These are phyloP conservation scores for Podila clonocystis DNA, from an alignment of 192 early-diverging fungal genomes.

Conservation along the genomic window DNA sequence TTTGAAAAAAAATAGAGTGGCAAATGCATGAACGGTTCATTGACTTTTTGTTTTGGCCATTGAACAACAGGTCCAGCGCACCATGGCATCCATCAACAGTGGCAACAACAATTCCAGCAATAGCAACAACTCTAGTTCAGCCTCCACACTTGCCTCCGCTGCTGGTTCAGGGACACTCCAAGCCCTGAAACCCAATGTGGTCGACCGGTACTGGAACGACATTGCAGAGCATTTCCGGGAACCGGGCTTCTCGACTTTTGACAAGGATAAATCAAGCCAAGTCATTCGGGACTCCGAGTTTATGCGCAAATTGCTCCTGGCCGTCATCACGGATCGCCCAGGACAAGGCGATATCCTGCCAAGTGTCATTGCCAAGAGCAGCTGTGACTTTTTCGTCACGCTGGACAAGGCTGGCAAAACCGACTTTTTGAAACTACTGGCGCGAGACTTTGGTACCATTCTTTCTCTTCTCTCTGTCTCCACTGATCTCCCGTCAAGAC, in stretches of 20 bases:
- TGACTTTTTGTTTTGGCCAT: background rate
- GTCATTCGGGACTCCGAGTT: conserved; percentile 45
- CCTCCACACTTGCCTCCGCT: background rate
- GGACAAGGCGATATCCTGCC: conserved; percentile 60
- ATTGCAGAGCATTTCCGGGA: conserved; percentile 55
- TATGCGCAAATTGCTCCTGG: conserved; percentile 48
- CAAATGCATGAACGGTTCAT: too few relatives aligned
- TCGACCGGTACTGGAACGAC: conserved; percentile 56
- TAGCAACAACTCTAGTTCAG: background rate
- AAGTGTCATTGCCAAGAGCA: conserved; percentile 61
- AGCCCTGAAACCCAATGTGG: conserved; percentile 26
- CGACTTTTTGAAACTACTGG: conserved; percentile 60
- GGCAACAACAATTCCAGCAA: conserved; percentile 1
- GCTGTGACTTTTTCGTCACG: conserved; percentile 65
- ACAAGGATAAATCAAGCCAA: conserved; percentile 22
- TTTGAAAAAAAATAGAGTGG: background rate
- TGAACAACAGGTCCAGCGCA: background rate
- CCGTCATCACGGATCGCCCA: conserved; percentile 58
- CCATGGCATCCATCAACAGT: conserved; percentile 7
- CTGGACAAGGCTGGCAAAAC: conserved; percentile 57
- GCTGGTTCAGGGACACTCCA: conserved; percentile 39
- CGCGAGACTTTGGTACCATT: conserved; percentile 53
- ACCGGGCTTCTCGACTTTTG: conserved; percentile 49
- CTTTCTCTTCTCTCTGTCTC: background rate
- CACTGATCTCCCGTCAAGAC: background rate